Evolutionary conservation across 2,329 filamentous ascomycete species (phyloP).

Genomic region (Colletotrichum nymphaeae): DNA sequence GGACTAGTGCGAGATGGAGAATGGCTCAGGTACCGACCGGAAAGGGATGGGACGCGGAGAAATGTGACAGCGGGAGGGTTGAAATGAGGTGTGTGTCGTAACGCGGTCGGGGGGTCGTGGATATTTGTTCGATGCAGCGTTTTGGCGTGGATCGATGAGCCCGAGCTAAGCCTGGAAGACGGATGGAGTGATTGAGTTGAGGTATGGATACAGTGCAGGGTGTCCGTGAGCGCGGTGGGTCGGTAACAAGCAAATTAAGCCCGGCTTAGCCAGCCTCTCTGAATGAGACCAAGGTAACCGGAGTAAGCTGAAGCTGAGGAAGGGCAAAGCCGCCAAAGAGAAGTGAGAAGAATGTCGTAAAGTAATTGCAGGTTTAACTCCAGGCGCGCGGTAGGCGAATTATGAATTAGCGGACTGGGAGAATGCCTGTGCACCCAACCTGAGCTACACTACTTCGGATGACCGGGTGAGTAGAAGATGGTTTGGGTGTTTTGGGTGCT

Average conservation of each 20-base stretch:
- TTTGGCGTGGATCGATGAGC: background rate
- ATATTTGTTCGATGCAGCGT: slow-evolving; percentile 29
- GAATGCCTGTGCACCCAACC: slow-evolving; percentile 26
- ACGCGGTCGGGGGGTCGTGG: slow-evolving; percentile 24
- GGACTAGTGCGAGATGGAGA: slow-evolving; percentile 22
- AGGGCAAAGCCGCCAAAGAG: background rate
- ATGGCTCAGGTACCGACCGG: slow-evolving; percentile 30
- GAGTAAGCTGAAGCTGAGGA: background rate
- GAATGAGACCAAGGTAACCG: background rate
- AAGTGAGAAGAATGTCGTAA: background rate
- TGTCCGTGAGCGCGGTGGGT: slow-evolving; percentile 17
- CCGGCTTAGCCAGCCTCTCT: background rate
- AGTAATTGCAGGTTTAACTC: slow-evolving; percentile 30
- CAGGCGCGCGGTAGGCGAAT: slow-evolving; percentile 1
- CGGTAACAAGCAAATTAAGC: slow-evolving; percentile 18
- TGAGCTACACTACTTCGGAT: slow-evolving; percentile 27
- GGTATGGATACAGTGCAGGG: background rate
- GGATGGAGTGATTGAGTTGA: background rate
- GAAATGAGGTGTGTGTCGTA: slow-evolving; percentile 8
- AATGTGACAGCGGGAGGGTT: slow-evolving; percentile 34
- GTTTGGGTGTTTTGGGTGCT: background rate
- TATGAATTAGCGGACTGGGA: slow-evolving; percentile 22
- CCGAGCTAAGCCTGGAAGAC: background rate
- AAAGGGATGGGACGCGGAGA: slow-evolving; percentile 31
- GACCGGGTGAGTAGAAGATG: slow-evolving; percentile 9